Conservation (phyloP, 805 yeast genomes). For the Starmerella vaccinii region DNA sequence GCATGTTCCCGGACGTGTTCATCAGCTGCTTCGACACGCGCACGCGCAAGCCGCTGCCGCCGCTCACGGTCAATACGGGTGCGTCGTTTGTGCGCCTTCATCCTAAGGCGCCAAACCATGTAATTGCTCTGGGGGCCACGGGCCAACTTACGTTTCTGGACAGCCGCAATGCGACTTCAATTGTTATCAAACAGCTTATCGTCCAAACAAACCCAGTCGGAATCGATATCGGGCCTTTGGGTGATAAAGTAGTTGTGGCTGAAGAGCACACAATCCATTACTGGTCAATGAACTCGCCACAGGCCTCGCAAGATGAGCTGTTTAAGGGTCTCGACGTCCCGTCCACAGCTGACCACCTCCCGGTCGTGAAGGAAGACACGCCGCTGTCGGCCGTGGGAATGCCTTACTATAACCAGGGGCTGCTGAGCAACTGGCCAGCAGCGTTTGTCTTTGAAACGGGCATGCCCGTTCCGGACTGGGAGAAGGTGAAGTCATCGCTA, state of each 20-base stretch:
- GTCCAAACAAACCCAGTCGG: conserved; percentile 39
- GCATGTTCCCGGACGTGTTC: conserved; percentile 60
- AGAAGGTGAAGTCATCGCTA: background rate
- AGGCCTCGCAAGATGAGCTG: conserved; percentile 32
- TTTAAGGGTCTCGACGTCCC: conserved; percentile 30
- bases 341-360: conserved; percentile 25
- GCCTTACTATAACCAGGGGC: conserved; percentile 70
- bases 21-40: conserved; percentile 75
- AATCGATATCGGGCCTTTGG: conserved; percentile 53
- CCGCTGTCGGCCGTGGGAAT: conserved; percentile 70
- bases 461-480: conserved; percentile 39
- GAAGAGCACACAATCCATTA: conserved; percentile 56
- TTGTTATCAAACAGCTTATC: conserved; percentile 58
- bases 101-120: conserved; percentile 72
- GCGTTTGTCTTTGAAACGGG: conserved; percentile 49
- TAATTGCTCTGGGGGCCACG: conserved; percentile 57
- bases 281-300: conserved; percentile 51
- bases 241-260: conserved; percentile 63
- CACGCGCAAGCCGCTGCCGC: conserved; percentile 58
- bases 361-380: conserved; percentile 12
- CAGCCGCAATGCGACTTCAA: conserved; percentile 62
- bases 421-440: conserved; percentile 70
- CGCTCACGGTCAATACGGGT: conserved; percentile 81
- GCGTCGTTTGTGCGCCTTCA: conserved; percentile 77
- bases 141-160: conserved; percentile 86